Conservation (phyloP, 73 alveolate species). For the Uronychia binucleata region DNA sequence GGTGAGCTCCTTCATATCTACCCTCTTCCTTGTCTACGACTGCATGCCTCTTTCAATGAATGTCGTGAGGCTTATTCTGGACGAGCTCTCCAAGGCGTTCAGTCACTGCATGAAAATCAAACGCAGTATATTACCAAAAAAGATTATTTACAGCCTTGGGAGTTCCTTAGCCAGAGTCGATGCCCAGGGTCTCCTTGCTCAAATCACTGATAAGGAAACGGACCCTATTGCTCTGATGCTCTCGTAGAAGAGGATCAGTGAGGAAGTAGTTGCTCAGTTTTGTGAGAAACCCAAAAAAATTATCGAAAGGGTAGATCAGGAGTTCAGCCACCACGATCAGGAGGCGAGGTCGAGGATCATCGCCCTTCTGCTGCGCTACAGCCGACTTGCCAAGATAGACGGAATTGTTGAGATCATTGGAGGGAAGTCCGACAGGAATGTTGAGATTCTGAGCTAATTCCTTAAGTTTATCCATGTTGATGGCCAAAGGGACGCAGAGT, state of each 20-base stretch:
- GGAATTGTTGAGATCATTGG: constrained; percentile 55
- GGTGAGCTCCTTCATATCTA: not conserved
- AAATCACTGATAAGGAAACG: no score
- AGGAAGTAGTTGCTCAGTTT: constrained; percentile 7
- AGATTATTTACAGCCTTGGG: no score
- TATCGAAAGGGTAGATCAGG: constrained; percentile 5
- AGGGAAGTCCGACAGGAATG: constrained; percentile 32
- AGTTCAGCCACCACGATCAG: constrained; percentile 18
- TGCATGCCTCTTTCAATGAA: constrained; percentile 47
- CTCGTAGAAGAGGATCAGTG: constrained; percentile 18
- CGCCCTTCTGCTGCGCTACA: constrained; percentile 33
- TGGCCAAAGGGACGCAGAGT: constrained; percentile 20
- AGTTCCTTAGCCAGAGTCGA: no score
- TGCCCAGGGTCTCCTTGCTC: no score
- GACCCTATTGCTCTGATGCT: constrained; percentile 18
- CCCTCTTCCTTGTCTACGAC: constrained; percentile 38
- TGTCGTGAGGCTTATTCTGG: constrained; percentile 11
- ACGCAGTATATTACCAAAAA: not conserved
- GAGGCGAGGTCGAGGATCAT: constrained; percentile 11
- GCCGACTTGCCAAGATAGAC: constrained; percentile 39
- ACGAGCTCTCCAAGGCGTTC: constrained; percentile 10
- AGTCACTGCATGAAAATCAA: not conserved
- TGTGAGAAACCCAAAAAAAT: constrained; percentile 16
- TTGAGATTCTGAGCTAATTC: not conserved
- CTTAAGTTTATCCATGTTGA: constrained; percentile 6